phyloP scores from a whole-genome alignment of 805 yeast genomes.

The Yamadazyma nakazawae region DNA sequence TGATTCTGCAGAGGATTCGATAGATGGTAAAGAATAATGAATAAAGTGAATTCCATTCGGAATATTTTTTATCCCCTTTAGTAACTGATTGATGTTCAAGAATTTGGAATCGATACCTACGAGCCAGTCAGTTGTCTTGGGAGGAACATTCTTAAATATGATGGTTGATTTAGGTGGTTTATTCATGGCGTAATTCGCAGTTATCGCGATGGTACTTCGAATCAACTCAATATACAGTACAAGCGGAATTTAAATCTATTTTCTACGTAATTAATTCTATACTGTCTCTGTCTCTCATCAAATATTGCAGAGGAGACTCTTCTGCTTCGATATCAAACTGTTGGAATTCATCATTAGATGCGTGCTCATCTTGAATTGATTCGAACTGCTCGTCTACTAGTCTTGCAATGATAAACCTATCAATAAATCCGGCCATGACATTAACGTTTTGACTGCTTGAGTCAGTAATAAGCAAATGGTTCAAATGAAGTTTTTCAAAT shows the following conservation, averaged over 20 bases:
- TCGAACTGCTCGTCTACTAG: slow-evolving; percentile 27
- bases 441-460: slow-evolving; percentile 7
- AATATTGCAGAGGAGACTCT: slow-evolving; percentile 1
- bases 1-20: not conserved
- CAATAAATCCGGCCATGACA: slow-evolving; percentile 35
- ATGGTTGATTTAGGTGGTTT: slow-evolving; percentile 25
- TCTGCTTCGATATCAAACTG: slow-evolving; percentile 26
- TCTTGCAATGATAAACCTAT: slow-evolving; percentile 32
- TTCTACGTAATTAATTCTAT: slow-evolving; percentile 28
- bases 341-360: slow-evolving; percentile 12
- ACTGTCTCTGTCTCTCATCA: slow-evolving; percentile 23
- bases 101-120: slow-evolving; percentile 50
- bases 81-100: slow-evolving; percentile 37
- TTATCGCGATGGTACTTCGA: not conserved
- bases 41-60: slow-evolving; percentile 52
- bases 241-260: not conserved
- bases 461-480: slow-evolving; percentile 29
- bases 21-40: slow-evolving; percentile 42
- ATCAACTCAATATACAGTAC: not conserved
- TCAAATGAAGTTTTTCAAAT: slow-evolving; percentile 38
- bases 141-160: slow-evolving; percentile 14
- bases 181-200: slow-evolving; percentile 8
- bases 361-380: slow-evolving; percentile 16
- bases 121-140: slow-evolving; percentile 18
- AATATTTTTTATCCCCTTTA: slow-evolving; percentile 51